Evolutionary conservation across 176 grass and related monocot species (phyloP).

Genomic region (Carex scoparia): DNA sequence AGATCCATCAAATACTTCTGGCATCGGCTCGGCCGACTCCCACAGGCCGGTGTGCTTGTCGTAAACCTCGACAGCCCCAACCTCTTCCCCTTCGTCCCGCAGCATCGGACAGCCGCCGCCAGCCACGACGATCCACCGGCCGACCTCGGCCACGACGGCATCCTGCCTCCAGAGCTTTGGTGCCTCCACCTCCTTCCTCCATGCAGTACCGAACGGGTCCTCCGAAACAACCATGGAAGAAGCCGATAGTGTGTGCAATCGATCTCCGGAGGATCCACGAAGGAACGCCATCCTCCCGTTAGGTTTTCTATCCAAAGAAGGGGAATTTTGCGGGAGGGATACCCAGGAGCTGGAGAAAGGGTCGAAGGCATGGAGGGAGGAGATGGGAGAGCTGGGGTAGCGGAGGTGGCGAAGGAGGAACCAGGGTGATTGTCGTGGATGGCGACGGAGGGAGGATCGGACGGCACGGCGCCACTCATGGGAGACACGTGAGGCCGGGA

Average conservation of each 20-base stretch:
- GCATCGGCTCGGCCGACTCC: slow-evolving; percentile 50
- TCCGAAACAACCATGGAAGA: slow-evolving; percentile 32
- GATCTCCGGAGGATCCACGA: slow-evolving; percentile 27
- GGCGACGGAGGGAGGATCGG: slow-evolving; percentile 40
- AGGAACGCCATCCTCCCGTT: neutral
- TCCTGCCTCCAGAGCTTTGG: slow-evolving; percentile 55
- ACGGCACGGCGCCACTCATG: slow-evolving; percentile 64
- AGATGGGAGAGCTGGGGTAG: neutral
- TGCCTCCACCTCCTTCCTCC: slow-evolving; percentile 24
- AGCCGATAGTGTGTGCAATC: slow-evolving; percentile 38
- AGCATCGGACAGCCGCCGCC: slow-evolving; percentile 61
- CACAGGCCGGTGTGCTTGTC: slow-evolving; percentile 25
- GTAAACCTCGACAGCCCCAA: slow-evolving; percentile 53
- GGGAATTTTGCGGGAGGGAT: slow-evolving; percentile 21
- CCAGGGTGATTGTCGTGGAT: slow-evolving; percentile 45
- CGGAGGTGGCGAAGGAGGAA: slow-evolving; percentile 42
- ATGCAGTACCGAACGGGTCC: slow-evolving; percentile 39
- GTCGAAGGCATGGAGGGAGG: slow-evolving; percentile 28
- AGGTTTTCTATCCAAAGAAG: slow-evolving; percentile 28
- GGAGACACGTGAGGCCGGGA: slow-evolving; percentile 48
- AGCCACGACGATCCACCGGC: slow-evolving; percentile 43
- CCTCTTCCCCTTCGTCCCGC: slow-evolving; percentile 39
- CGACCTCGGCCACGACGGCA: slow-evolving; percentile 60
- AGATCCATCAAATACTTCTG: slow-evolving; percentile 36
- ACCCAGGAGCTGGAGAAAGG: slow-evolving; percentile 53